Evolutionary conservation across 306 rosid species (phyloP), one percentile per base, ranked within the genome.

Genomic region (Citrullus amarus): DNA sequence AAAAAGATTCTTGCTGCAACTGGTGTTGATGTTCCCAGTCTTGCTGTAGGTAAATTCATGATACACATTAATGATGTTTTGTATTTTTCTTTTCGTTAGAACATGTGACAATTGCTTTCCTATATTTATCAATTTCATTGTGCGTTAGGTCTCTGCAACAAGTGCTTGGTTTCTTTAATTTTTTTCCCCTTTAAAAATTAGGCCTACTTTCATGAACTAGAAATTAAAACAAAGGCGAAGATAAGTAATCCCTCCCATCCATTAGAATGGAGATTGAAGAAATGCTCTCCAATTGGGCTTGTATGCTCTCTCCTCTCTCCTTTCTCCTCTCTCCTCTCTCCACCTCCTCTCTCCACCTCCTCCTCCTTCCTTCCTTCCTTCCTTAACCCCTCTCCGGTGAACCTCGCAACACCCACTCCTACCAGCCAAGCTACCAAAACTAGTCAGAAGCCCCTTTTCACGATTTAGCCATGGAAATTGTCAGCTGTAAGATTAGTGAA

Each of bases 11-110:
- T 95, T 38, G 98, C 96, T 44, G 91, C 90, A 65, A 93, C 98
- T 2, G 97, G 97, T 69, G 96, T 95, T 81, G 90, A 95, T 85
- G 97, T 91, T 55, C 97, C 98, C 75, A 92, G 97, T 90, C 97
- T 92, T 79, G 83, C 86, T 57, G 86, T 80, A 34, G 98, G 98
- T 95, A 88, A 79, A 77, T 86, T 79, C 82, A 81, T 73, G 53
- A 41, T 73, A 34, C 56, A 22, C 50, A 51, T 18, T 16, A 57
- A 51, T 61, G 7, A 43, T 73, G 15, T 78, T 9, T 50, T 8
- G 32, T 59, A 13, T 71, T 46, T 22, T 67, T 50, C 48, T 20
- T 44, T 44, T 44, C 0, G 18, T 18, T 16, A 14, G 38, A 10
- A 48, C 14, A 54, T 61, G 78, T 72, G 7, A 69, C 22, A 54